Base-by-base conservation (phyloP, 108 stramenopile species). In the Cyclotella atomus region DNA sequence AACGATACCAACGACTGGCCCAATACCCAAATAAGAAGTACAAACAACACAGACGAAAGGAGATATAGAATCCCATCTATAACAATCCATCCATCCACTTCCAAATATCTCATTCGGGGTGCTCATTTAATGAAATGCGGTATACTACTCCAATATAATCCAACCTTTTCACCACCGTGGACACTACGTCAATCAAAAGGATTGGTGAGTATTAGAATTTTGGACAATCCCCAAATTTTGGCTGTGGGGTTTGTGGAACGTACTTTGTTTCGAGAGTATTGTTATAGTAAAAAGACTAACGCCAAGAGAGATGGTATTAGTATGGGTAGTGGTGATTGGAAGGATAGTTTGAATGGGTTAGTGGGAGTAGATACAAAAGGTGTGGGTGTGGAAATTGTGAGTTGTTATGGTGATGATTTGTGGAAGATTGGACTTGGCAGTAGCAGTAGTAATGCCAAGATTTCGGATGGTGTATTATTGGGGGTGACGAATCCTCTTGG, bases 121-220 rank as follows among this genome's bases (percentile, higher is more conserved):
- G 94, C 94, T 27, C 78, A 92, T 74, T 72, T 95, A 59, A 95
- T 95, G 94, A 69, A 77, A 27, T 84, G 90, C 3, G 94, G 94
- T 0, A 91, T 95, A n/a, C n/a, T n/a, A n/a, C n/a, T n/a, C n/a
- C n/a, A n/a, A n/a, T n/a, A n/a, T n/a, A n/a, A n/a, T 38, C 70
- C 76, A 19, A 75, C 75, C 36, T 70, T 87, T 27, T 83, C 88
- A 3, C 52, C 83, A 2, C 53, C 79, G 20, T 57, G 53, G 59
- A 23, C 73, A 77, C 45, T 75, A 34, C 81, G 79, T 46, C 76
- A 60, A 52, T 65, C 73, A 2, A 73, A 69, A 55, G 82, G 74
- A 47, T 57, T 88, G 35, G 90, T 91, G 14, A 68, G 77, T 12
- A 59, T 95, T 38, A 61, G 69, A 0, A 79, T 87, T 1, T 47